phyloP scores from a whole-genome alignment of 2,329 filamentous ascomycete genomes.

The Botryosphaeria agaves region DNA sequence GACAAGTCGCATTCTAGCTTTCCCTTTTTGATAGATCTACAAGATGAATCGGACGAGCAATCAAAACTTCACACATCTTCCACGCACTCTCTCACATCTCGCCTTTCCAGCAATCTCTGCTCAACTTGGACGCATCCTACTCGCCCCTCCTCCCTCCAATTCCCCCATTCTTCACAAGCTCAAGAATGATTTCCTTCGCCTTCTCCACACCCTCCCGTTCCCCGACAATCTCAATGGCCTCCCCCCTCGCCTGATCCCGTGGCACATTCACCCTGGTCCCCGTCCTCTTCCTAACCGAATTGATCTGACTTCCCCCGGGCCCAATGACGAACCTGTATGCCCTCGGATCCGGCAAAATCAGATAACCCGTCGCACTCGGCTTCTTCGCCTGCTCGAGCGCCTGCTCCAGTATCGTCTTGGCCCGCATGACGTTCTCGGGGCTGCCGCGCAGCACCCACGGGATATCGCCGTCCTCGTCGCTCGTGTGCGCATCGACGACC shows the following conservation, averaged over 20 bases:
- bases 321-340: slow-evolving; percentile 87
- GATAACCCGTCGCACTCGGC: slow-evolving; percentile 62
- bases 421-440: slow-evolving; percentile 64
- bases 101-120: no score
- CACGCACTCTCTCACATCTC: no score
- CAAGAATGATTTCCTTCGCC: slow-evolving; percentile 76
- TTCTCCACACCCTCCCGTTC: slow-evolving; percentile 64
- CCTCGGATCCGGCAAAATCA: slow-evolving; percentile 75
- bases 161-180: slow-evolving; percentile 40
- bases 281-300: slow-evolving; percentile 79
- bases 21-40: no score
- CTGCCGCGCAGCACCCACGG: slow-evolving; percentile 76
- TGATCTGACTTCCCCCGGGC: slow-evolving; percentile 77
- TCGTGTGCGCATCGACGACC: slow-evolving; percentile 49
- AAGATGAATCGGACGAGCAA: no score
- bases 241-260: slow-evolving; percentile 51
- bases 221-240: slow-evolving; percentile 84
- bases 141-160: slow-evolving; percentile 1
- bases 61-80: no score
- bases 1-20: no score
- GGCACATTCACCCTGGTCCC: slow-evolving; percentile 91
- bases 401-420: slow-evolving; percentile 53
- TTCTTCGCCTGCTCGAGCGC: slow-evolving; percentile 56
- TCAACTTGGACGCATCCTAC: no score
- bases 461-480: slow-evolving; percentile 41